Base-by-base conservation (phyloP, 805 yeast species). In the Helenozyma rhizophorensis region DNA sequence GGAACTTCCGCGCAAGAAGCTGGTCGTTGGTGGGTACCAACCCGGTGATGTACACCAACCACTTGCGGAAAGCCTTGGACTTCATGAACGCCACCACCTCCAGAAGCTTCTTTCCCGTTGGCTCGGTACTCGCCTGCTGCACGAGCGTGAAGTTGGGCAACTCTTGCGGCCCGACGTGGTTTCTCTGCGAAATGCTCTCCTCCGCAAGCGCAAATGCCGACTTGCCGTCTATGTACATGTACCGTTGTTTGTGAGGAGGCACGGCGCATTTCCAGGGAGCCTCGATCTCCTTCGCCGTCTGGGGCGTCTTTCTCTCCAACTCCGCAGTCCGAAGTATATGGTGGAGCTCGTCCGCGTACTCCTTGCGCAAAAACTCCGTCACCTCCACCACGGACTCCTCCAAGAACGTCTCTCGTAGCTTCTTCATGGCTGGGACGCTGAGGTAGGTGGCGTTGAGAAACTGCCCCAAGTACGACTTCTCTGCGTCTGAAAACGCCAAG, bases 161-260 rank as follows among this genome's bases (percentile, higher is more conserved):
- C 37, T 78, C 83, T 37, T 72, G 76, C 0, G 74, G 67, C 27
- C 59, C 74, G 46, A 43, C 60, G 37, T 37, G 52, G 40, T 60
- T 60, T 16, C 37, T 42, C 10, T 41, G 34, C 9, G 48, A 44
- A 18, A 72, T 71, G 2, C 54, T 49, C 12, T 30, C 33, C 12
- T 66, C 60, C 14, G 52, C 47, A 27, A 68, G 54, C 4, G 54
- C 57, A 39, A 62, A 54, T 4, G 56, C 38, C 9, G 68, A 53
- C 35, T 65, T 62, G 3, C 90, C 90, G 52, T 86, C 95, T 21
- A 89, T 68, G 53, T 87, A 90, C 66, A 87, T 56, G 53, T 71
- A 93, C 41, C 96, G 66, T 62, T 88, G 89, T 54, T 93, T 87
- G 53, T 90, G 97, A 7, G 97, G 93, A 7, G 98, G 97, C 29